A percentile compares a stretch with the other conserved stretches of the same genome.
Conservation (phyloP, 2,329 filamentous ascomycete genomes). For the Epichloe elymi region DNA sequence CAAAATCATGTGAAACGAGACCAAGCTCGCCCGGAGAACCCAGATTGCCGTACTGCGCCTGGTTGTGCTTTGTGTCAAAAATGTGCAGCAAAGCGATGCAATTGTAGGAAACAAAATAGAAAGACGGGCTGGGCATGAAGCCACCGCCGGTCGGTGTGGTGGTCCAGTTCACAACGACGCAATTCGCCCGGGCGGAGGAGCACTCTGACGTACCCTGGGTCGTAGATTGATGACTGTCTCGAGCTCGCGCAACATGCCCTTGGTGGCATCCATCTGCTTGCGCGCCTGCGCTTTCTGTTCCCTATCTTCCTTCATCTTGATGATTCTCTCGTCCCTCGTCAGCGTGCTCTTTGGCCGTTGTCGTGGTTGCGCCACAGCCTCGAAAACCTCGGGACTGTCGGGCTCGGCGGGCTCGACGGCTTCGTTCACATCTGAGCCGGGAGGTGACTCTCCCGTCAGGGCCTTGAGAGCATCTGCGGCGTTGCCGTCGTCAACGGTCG, state of each 20-base stretch:
- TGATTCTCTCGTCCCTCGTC: constrained; percentile 75
- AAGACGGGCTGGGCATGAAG: not conserved
- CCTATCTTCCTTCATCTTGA: constrained; percentile 78
- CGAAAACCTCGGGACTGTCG: constrained; percentile 72
- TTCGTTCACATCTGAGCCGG: constrained; percentile 36
- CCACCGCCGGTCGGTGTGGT: no score
- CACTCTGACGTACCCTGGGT: constrained; percentile 26
- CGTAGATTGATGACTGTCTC: constrained; percentile 68
- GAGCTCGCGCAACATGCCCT: constrained; percentile 82
- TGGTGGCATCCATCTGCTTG: constrained; percentile 68
- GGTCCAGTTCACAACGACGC: constrained; percentile 27
- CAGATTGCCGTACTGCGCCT: not conserved
- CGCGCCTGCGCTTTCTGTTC: constrained; percentile 56
- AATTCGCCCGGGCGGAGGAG: constrained; percentile 16
- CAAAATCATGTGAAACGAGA: constrained; percentile 1
- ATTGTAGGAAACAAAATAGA: not conserved
- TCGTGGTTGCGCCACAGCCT: constrained; percentile 66
- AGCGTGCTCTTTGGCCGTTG: constrained; percentile 48
- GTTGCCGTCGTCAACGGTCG: constrained; percentile 42
- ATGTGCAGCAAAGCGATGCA: not conserved
- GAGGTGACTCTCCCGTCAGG: constrained; percentile 57
- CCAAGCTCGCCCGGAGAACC: not conserved
- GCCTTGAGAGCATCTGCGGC: constrained; percentile 55
- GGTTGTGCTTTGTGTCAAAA: not conserved
- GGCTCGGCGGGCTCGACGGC: constrained; percentile 48